Base-by-base conservation (phyloP, 163 green algal genomes). In the Scenedesmus sp. region DNA sequence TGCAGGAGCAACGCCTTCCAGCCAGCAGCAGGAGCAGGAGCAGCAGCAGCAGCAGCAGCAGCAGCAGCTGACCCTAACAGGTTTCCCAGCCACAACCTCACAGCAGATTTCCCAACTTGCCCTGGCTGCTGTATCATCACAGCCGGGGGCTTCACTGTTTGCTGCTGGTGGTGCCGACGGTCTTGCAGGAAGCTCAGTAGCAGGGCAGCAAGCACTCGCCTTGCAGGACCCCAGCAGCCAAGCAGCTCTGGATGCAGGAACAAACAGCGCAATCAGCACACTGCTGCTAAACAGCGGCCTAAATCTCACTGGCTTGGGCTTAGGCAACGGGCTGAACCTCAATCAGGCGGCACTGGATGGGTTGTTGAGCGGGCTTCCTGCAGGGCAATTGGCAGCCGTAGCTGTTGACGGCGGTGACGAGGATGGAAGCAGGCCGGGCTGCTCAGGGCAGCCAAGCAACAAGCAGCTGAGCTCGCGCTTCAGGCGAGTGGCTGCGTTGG, bases 391-490 rank as follows among this genome's bases (percentile, higher is more conserved):
- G 33, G 49, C 35, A 44, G 26, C 16, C 3, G 42, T 43, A 51
- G 78, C 37, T n/a, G 42, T 22, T 49, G 40, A 33, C 15, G 42
- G 42, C 7, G 78, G 20, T 51, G 73, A 84, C 40, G 78, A 56
- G 33, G 78, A 51, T 33, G 42, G 78, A 22, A 51, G 16, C 20
- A 40, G 65, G 56, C 82, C 42, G 35, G 37, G 26, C 53, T 87
- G 56, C 7, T 42, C 35, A 33, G 61, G 46, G 7, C 35, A 56
- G 20, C 33, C 84, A 10, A 61, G 43, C 72, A 90, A 90, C 46
- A 90, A 90, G 72, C 70, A 84, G 72, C 68, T 90, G n/a, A 90
- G 85, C 72, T 90, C 85, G 13, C 46, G 85, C 26, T 90, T 73
- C 72, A 90, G 85, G 85, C 85, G 49, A 7, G 30, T 6, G 13